phyloP scores from a whole-genome alignment of 257 asterid species.

The Apocynum venetum region DNA sequence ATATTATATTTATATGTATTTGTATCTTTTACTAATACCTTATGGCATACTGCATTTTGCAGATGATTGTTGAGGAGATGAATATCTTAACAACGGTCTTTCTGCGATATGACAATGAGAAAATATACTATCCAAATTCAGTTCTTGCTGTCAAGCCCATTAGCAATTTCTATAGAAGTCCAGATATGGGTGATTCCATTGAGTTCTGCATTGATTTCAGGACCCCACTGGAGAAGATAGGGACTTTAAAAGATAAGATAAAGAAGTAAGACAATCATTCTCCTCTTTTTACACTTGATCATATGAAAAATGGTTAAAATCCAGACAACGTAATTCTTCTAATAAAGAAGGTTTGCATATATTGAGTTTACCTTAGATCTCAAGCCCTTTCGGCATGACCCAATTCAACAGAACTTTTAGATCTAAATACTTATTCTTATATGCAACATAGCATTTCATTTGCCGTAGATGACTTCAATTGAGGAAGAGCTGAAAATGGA shows the following conservation, averaged over 20 bases:
- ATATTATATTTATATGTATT: too few species aligned
- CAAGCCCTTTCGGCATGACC: not conserved
- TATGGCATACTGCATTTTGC: slow-evolving; percentile 12
- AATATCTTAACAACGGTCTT: slow-evolving; percentile 72
- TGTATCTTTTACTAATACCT: slow-evolving; percentile 7
- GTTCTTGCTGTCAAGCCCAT: slow-evolving; percentile 79
- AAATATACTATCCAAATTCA: slow-evolving; percentile 68
- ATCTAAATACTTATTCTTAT: not conserved
- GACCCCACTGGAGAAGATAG: slow-evolving; percentile 71
- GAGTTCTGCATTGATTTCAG: slow-evolving; percentile 76
- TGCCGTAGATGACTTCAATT: not conserved
- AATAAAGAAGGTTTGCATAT: not conserved
- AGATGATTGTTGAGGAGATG: slow-evolving; percentile 93
- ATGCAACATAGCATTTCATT: not conserved
- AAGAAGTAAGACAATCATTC: slow-evolving; percentile 42
- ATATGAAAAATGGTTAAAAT: not conserved
- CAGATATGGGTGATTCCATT: slow-evolving; percentile 76
- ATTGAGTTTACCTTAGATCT: not conserved
- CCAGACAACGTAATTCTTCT: not conserved
- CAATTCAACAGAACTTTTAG: not conserved
- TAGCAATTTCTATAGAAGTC: slow-evolving; percentile 87
- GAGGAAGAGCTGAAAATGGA: not conserved
- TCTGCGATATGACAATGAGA: slow-evolving; percentile 58
- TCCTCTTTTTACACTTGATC: not conserved
- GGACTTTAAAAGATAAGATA: slow-evolving; percentile 57